phyloP scores from a whole-genome alignment of 169 alveolate genomes.

The Blepharisma undulans region DNA sequence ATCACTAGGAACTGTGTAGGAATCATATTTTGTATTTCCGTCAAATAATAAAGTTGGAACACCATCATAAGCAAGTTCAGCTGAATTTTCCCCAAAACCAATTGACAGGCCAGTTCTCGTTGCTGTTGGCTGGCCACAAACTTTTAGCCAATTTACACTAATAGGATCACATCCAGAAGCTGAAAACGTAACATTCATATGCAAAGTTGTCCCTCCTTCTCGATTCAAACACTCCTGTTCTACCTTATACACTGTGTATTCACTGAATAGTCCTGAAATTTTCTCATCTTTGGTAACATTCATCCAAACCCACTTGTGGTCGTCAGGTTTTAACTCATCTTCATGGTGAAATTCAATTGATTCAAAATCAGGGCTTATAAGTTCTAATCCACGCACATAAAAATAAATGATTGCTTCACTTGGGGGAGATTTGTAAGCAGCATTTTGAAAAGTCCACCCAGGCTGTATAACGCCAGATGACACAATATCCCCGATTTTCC shows the following conservation, averaged over 20 bases:
- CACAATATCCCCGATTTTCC: conserved; percentile 25
- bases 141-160: conserved; percentile 33
- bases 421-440: conserved; percentile 23
- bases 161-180: conserved; percentile 37
- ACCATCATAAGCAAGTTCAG: conserved; percentile 22
- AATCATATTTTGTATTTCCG: conserved; percentile 8
- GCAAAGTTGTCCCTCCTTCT: conserved; percentile 38
- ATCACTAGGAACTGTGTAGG: not conserved
- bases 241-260: conserved; percentile 9
- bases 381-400: conserved; percentile 14
- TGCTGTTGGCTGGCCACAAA: conserved; percentile 37
- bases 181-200: conserved; percentile 18
- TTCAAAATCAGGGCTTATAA: conserved; percentile 26
- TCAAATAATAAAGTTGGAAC: conserved; percentile 20
- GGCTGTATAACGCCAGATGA: conserved; percentile 25
- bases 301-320: conserved; percentile 17
- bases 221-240: conserved; percentile 22
- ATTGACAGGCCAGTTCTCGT: conserved; percentile 6
- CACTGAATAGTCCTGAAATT: not conserved
- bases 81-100: not conserved
- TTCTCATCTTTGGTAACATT: conserved; percentile 24
- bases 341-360: conserved; percentile 23
- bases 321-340: conserved; percentile 8
- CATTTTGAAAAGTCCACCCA: conserved; percentile 34
- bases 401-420: conserved; percentile 2